A percentile compares a stretch with the other conserved stretches of the same genome.
phyloP scores from a whole-genome alignment of 106 monocot genomes.

The Triglochin maritima region DNA sequence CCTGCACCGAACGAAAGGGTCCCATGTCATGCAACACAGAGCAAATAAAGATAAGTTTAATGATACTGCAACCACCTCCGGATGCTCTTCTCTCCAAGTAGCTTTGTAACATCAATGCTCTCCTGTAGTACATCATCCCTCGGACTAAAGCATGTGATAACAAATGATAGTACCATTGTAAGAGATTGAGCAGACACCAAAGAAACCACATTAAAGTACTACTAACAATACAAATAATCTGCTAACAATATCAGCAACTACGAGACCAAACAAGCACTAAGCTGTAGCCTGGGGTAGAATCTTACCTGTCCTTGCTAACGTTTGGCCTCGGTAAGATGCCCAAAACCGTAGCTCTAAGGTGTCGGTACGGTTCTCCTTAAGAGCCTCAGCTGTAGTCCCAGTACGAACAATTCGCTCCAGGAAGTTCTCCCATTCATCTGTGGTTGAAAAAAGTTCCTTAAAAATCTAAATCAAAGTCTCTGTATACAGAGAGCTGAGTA shows the following conservation, averaged over 20 bases:
- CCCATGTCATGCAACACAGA: background rate
- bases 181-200: background rate
- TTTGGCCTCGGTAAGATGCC: constrained; percentile 96
- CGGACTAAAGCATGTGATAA: constrained; percentile 39
- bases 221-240: background rate
- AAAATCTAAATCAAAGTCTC: background rate
- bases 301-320: constrained; percentile 87
- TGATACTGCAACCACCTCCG: constrained; percentile 33
- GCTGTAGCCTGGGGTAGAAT: too few species aligned
- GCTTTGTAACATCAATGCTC: constrained; percentile 84
- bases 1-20: constrained; percentile 27
- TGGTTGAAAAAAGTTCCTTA: constrained; percentile 1
- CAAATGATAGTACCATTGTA: too few species aligned
- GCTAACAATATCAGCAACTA: background rate
- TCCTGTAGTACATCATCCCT: constrained; percentile 99
- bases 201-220: background rate
- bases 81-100: constrained; percentile 66
- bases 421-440: constrained; percentile 98
- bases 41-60: background rate
- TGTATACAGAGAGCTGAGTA: background rate
- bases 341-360: constrained; percentile 82
- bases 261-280: too few species aligned
- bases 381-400: constrained; percentile 50
- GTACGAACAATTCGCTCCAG: constrained; percentile 66
- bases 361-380: constrained; percentile 43